Base-by-base conservation (phyloP, 2,329 filamentous ascomycete genomes). In the Apiospora aurea region DNA sequence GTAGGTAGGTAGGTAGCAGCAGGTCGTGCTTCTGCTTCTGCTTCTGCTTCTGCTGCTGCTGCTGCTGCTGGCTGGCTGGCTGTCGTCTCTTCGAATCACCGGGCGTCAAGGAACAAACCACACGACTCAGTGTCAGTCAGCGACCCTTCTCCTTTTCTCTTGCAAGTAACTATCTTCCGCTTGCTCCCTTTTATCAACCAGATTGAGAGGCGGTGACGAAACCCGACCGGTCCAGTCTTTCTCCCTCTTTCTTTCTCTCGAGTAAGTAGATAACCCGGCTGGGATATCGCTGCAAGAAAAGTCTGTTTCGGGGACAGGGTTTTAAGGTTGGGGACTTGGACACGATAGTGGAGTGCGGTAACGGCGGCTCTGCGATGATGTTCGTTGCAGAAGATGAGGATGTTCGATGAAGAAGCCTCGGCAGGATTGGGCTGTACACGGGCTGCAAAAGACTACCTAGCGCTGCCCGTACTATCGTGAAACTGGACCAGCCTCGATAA, bases 321-420 rank as follows among this genome's bases (percentile, higher is more conserved):
- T 41, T 24, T 64, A 64, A 64, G 57, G 57, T 64, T 64, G 29
- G 34, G 57, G 57, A 64, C 57, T 64, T 41, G 57, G 34, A 64
- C 34, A 38, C 57, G 34, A 41, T 24, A 41, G 57, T 64, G 57
- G 57, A 41, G 29, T 64, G 57, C 57, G 57, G 57, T 4, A 64
- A 64, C 34, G 57, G 57, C 57, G 57, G 57, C 57, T 64, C 57
- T 64, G 57, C 34, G 57, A 64, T 64, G 34, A 34, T 34, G 29
- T 64, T 64, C 34, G 57, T 64, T 64, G 57, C 57, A 64, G 57
- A 64, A 64, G 34, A 64, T 13, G 57, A 64, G n/a, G 57, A 64
- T n/a, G 57, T n/a, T 10, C 26, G 34, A 13, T 18, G 13, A 64
- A n/a, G 34, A 38, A 13, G 57, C 34, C 57, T 64, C 41, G 57